Conservation (phyloP, 2,329 filamentous ascomycete species). For the Alternaria brassicicola region DNA sequence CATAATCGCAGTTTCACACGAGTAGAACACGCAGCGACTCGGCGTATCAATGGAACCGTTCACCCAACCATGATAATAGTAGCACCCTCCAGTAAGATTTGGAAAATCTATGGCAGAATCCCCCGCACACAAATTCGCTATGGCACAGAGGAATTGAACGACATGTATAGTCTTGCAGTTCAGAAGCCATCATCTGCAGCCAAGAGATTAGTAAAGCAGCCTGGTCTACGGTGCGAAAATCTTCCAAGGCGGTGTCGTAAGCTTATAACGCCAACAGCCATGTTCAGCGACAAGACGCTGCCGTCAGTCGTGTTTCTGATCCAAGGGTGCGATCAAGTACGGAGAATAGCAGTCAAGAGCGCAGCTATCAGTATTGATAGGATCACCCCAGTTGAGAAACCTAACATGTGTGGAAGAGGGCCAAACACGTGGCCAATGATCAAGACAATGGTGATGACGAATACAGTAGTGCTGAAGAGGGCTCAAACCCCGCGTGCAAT, state of each 20-base stretch:
- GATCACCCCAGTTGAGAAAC: slow-evolving; percentile 20
- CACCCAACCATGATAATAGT: too few relatives aligned
- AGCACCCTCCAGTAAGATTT: not conserved
- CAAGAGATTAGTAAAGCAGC: not conserved
- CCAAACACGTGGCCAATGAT: slow-evolving; percentile 16
- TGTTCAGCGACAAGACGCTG: slow-evolving; percentile 19
- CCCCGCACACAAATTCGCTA: not conserved
- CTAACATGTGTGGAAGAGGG: slow-evolving; percentile 9
- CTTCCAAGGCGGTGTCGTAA: too few relatives aligned
- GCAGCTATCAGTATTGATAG: slow-evolving; percentile 19
- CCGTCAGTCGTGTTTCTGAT: slow-evolving; percentile 25
- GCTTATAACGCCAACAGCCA: slow-evolving; percentile 32
- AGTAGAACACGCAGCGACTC: not conserved
- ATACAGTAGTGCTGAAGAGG: slow-evolving; percentile 23
- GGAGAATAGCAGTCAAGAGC: slow-evolving; percentile 17
- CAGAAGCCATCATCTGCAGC: not conserved
- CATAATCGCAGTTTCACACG: not conserved
- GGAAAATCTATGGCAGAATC: not conserved
- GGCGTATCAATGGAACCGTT: not conserved
- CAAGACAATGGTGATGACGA: slow-evolving; percentile 21
- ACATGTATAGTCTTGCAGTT: not conserved
- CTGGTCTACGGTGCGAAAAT: not conserved
- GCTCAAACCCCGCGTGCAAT: slow-evolving; percentile 23
- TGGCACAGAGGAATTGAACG: not conserved
- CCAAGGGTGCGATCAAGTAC: slow-evolving; percentile 20